phyloP scores from a whole-genome alignment of 192 early-diverging fungal species.

The Dimargaris cristalligena region DNA sequence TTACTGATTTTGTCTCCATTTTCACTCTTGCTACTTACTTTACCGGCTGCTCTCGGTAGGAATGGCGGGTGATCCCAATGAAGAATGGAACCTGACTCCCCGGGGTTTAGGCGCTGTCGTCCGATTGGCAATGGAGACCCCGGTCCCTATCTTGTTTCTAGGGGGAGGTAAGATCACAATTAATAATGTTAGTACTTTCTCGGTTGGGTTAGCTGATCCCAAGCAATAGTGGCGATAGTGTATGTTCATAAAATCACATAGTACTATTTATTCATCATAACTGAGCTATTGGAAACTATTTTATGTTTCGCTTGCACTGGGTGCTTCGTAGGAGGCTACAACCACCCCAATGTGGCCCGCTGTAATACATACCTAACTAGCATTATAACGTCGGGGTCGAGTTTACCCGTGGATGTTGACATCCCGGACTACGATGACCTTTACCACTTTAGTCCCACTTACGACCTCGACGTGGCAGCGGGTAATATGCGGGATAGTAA shows the following conservation, averaged over 20 bases:
- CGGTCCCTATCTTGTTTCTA: conserved; percentile 17
- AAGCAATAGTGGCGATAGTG: conserved; percentile 3
- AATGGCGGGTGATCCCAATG: conserved; percentile 25
- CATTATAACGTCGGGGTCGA: conserved; percentile 30
- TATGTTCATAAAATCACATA: too few relatives aligned
- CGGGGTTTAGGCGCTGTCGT: conserved; percentile 18
- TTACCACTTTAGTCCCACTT: conserved; percentile 30
- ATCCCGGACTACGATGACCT: conserved; percentile 52
- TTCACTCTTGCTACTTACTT: background rate
- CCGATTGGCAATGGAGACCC: conserved; percentile 10
- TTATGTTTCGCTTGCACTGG: conserved; percentile 63
- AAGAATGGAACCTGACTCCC: conserved; percentile 21
- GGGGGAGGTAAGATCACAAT: conserved; percentile 17
- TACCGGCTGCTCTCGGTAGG: background rate
- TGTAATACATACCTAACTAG: conserved; percentile 94
- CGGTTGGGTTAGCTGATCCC: conserved; percentile 35
- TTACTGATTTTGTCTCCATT: background rate
- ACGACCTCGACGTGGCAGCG: background rate
- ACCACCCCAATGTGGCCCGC: conserved; percentile 70
- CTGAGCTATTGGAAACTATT: conserved; percentile 57
- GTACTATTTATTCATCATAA: conserved; percentile 36
- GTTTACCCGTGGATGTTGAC: conserved; percentile 18
- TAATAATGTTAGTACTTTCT: conserved; percentile 21
- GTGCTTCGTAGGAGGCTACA: conserved; percentile 76
- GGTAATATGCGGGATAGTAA: conserved; percentile 4